Conservation (phyloP, 495 filamentous ascomycete genomes). For the Choiromyces venosus region DNA sequence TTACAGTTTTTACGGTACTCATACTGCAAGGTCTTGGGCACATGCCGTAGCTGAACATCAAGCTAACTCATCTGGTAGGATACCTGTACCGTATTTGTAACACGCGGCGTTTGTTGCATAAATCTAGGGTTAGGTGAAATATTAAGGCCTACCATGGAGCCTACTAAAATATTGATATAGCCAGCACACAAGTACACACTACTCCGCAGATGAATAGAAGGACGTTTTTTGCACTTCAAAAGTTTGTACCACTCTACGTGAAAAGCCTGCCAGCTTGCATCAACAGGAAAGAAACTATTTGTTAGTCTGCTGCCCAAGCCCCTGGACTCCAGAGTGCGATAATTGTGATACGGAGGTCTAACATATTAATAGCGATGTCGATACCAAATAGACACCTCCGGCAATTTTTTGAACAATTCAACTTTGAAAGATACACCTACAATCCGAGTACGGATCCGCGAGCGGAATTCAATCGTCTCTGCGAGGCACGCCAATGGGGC, state of each 20-base stretch:
- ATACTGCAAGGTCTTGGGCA: no score
- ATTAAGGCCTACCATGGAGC: background rate
- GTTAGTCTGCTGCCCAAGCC: background rate
- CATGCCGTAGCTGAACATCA: background rate
- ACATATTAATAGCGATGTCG: background rate
- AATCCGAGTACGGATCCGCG: background rate
- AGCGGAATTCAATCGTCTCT: background rate
- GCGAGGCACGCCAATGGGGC: background rate
- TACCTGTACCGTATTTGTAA: background rate
- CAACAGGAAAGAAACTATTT: background rate
- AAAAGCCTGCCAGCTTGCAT: background rate
- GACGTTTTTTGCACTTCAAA: background rate
- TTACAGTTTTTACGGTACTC: no score
- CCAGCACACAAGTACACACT: background rate
- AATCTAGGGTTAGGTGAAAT: background rate
- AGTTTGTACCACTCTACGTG: background rate
- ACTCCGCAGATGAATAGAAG: background rate
- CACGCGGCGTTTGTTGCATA: background rate
- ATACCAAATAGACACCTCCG: background rate
- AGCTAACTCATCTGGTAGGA: background rate
- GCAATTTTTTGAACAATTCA: background rate
- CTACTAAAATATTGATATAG: background rate
- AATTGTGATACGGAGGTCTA: background rate
- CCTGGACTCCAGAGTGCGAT: background rate
- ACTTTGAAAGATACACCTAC: background rate